These are phyloP conservation scores for Rubia peregrina DNA, from an alignment of 305 asterid genomes.

Conservation along the genomic window DNA sequence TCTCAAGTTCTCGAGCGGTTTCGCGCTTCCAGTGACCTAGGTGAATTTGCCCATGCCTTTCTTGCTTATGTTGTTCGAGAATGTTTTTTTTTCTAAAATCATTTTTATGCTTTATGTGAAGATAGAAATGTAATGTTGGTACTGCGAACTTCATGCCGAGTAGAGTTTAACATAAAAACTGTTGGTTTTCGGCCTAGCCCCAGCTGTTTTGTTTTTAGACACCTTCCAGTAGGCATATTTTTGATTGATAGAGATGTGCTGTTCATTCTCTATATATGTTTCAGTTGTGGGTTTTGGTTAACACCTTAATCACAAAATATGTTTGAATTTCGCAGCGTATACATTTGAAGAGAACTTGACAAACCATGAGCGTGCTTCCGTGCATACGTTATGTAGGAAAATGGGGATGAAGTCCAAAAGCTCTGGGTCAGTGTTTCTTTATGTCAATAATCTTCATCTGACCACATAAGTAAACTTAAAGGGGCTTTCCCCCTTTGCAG, in stretches of 20 bases:
- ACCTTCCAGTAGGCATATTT: too few species aligned
- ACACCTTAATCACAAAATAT: background rate
- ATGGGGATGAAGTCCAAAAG: slow-evolving; percentile 75
- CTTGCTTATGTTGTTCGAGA: background rate
- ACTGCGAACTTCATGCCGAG: too few species aligned
- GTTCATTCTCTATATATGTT: background rate
- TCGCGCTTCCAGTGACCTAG: slow-evolving; percentile 15
- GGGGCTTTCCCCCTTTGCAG: slow-evolving; percentile 31
- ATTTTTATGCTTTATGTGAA: background rate
- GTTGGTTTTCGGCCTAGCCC: background rate
- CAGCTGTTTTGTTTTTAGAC: background rate
- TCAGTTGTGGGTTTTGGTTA: background rate
- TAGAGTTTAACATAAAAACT: background rate
- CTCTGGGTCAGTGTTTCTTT: slow-evolving; percentile 49
- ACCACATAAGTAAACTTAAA: slow-evolving; percentile 6
- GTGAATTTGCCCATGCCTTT: background rate
- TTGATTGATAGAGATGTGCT: too few species aligned
- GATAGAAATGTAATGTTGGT: background rate
- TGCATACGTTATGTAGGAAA: slow-evolving; percentile 56
- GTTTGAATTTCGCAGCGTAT: slow-evolving; percentile 43
- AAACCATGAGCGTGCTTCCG: slow-evolving; percentile 57
- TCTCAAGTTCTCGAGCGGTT: slow-evolving; percentile 17
- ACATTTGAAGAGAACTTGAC: slow-evolving; percentile 48
- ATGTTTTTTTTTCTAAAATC: background rate
- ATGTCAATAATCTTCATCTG: background rate